Conservation (phyloP, 129 eudicot species). For the Centaurea solstitialis region DNA sequence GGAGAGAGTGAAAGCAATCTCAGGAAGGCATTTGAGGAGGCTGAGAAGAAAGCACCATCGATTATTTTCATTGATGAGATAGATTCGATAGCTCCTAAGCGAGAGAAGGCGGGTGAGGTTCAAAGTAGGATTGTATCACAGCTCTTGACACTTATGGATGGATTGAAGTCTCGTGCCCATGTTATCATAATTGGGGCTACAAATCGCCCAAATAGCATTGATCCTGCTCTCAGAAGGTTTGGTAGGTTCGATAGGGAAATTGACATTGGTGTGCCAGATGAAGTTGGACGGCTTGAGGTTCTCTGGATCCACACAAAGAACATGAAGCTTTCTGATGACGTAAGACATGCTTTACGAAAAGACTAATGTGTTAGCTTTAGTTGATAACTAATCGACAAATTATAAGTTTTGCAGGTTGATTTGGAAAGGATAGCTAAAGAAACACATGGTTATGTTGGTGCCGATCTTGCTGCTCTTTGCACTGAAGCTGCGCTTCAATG, state of each 20-base stretch:
- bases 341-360: slow-evolving; percentile 16
- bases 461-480: slow-evolving; percentile 46
- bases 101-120: slow-evolving; percentile 83
- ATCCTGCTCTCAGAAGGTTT: slow-evolving; percentile 74
- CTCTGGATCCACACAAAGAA: slow-evolving; percentile 72
- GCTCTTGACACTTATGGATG: slow-evolving; percentile 77
- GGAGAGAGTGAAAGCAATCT: slow-evolving; percentile 85
- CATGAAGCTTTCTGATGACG: slow-evolving; percentile 76
- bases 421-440: slow-evolving; percentile 39
- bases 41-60: slow-evolving; percentile 73
- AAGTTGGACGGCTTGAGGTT: slow-evolving; percentile 73
- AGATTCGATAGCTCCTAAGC: slow-evolving; percentile 79
- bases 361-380: background rate
- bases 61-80: slow-evolving; percentile 73
- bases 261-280: slow-evolving; percentile 81
- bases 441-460: slow-evolving; percentile 50
- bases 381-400: background rate
- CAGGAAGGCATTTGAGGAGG: slow-evolving; percentile 78
- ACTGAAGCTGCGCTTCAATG: slow-evolving; percentile 50
- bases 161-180: slow-evolving; percentile 69
- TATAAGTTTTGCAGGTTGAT: slow-evolving; percentile 33
- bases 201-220: slow-evolving; percentile 68
- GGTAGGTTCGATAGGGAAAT: slow-evolving; percentile 74
- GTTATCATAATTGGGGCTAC: slow-evolving; percentile 72
- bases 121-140: slow-evolving; percentile 80